phyloP scores from a whole-genome alignment of 2,329 filamentous ascomycete genomes.

The Biscogniauxia mediterranea region DNA sequence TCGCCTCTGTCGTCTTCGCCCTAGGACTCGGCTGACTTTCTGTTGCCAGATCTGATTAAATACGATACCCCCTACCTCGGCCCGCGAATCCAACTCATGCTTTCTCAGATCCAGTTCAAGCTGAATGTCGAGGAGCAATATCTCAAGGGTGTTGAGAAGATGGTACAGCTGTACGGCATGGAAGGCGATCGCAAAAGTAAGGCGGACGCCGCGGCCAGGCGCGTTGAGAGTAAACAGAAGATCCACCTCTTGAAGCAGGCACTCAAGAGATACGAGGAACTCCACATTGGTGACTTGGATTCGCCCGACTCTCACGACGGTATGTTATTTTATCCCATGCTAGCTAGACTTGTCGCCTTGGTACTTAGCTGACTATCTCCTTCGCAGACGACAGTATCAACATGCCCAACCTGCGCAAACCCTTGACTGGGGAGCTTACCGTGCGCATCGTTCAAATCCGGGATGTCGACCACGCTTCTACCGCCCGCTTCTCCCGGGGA shows the following conservation, averaged over 20 bases:
- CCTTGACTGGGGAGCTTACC: slow-evolving; percentile 85
- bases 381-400: slow-evolving; percentile 88
- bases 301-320: slow-evolving; percentile 75
- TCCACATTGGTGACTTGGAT: slow-evolving; percentile 86
- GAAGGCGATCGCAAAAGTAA: slow-evolving; percentile 96
- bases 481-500: slow-evolving; percentile 78
- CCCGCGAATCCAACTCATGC: slow-evolving; percentile 97
- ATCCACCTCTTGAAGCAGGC: slow-evolving; percentile 94
- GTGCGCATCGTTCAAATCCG: slow-evolving; percentile 86
- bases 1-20: not conserved
- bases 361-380: slow-evolving; percentile 18
- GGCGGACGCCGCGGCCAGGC: slow-evolving; percentile 83
- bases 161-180: slow-evolving; percentile 96
- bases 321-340: slow-evolving; percentile 42
- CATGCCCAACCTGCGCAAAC: slow-evolving; percentile 90
- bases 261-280: slow-evolving; percentile 92
- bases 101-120: slow-evolving; percentile 98
- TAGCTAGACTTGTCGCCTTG: not conserved
- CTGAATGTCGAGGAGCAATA: slow-evolving; percentile 98
- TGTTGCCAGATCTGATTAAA: slow-evolving; percentile 82
- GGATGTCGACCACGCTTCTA: slow-evolving; percentile 90
- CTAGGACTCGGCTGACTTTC: slow-evolving; percentile 8
- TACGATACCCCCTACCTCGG: slow-evolving; percentile 95
- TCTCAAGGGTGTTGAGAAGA: slow-evolving; percentile 97
- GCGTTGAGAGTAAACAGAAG: slow-evolving; percentile 96